These are phyloP conservation scores for Spathaspora sp. DNA, from an alignment of 805 yeast genomes.

Conservation along the genomic window DNA sequence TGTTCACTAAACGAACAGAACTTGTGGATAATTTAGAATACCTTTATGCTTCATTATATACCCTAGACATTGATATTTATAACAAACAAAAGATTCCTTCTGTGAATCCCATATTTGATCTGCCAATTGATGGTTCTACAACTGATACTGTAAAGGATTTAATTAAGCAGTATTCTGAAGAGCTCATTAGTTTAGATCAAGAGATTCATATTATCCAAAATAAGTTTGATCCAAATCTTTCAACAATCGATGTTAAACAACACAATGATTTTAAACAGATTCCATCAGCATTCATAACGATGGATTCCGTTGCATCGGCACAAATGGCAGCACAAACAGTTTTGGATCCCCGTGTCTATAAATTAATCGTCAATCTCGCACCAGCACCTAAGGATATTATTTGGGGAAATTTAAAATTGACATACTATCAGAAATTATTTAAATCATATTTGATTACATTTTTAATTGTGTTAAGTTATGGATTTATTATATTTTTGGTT, in stretches of 20 bases:
- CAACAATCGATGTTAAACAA: conserved; percentile 22
- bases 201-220: conserved; percentile 32
- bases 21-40: conserved; percentile 36
- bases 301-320: conserved; percentile 47
- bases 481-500: conserved; percentile 51
- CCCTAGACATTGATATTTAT: conserved; percentile 40
- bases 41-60: conserved; percentile 38
- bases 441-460: conserved; percentile 40
- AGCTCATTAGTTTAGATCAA: conserved; percentile 34
- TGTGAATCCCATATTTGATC: conserved; percentile 17
- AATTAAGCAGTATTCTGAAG: conserved; percentile 29
- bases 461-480: conserved; percentile 46
- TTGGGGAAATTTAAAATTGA: conserved; percentile 44
- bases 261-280: conserved; percentile 34
- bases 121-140: not conserved
- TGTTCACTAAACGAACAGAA: conserved; percentile 31
- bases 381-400: conserved; percentile 47
- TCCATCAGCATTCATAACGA: conserved; percentile 45
- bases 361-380: conserved; percentile 38
- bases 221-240: conserved; percentile 24
- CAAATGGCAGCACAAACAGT: conserved; percentile 49
- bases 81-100: conserved; percentile 28
- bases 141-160: conserved; percentile 11
- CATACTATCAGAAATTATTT: conserved; percentile 33
- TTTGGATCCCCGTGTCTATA: conserved; percentile 42